These are phyloP conservation scores for Penicillium tannophilum DNA, from an alignment of 495 filamentous ascomycete species.

Conservation along the genomic window DNA sequence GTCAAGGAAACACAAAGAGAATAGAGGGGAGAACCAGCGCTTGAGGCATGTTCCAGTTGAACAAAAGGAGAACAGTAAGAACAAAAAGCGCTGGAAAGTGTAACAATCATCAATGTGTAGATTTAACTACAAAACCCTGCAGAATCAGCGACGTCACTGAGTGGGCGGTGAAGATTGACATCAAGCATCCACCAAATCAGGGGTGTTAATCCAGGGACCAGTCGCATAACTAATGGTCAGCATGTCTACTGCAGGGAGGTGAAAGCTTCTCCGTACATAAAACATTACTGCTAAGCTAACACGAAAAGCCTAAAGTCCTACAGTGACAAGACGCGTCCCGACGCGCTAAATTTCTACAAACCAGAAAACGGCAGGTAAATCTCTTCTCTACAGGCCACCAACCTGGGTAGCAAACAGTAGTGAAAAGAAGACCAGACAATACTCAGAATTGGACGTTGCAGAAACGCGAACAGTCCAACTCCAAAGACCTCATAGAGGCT, in stretches of 20 bases:
- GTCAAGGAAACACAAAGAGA: conserved; percentile 24
- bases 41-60: conserved; percentile 15
- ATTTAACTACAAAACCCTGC: conserved; percentile 7
- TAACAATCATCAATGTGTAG: background rate
- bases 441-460: conserved; percentile 13
- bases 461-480: conserved; percentile 1
- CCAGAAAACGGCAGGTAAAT: background rate
- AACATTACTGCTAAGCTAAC: too few species aligned
- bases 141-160: conserved; percentile 30
- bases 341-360: background rate
- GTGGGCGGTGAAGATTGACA: conserved; percentile 19
- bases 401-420: conserved; percentile 39
- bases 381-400: conserved; percentile 53
- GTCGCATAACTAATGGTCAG: background rate
- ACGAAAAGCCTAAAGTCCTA: too few species aligned
- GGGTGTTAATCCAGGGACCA: background rate
- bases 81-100: background rate
- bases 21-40: conserved; percentile 27
- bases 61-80: background rate
- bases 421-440: conserved; percentile 47
- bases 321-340: too few species aligned
- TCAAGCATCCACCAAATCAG: conserved; percentile 6
- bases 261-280: background rate
- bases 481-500: background rate
- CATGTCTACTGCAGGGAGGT: background rate